These are phyloP conservation scores for Wickerhamomyces sp. DNA, from an alignment of 1,139 yeast species.

Conservation along the genomic window DNA sequence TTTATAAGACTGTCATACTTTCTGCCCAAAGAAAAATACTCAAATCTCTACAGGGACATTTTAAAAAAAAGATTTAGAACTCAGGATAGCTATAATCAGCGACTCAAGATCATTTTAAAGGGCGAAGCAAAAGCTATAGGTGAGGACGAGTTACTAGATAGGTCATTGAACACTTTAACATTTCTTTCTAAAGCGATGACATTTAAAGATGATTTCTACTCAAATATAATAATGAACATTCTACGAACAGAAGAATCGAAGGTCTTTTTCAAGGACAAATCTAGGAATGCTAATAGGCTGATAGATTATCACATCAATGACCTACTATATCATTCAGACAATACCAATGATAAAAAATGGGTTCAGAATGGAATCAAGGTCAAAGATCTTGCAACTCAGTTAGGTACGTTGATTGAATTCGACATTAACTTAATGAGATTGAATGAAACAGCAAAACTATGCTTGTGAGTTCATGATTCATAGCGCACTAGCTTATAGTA, in stretches of 20 bases:
- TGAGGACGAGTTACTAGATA: not conserved
- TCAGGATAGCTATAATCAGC: constrained; percentile 3
- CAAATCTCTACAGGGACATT: constrained; percentile 2
- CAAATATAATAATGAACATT: constrained; percentile 8
- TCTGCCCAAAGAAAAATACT: constrained; percentile 6
- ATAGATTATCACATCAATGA: not conserved
- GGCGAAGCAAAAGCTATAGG: not conserved
- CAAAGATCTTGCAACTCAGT: not conserved
- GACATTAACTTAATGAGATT: constrained; percentile 8
- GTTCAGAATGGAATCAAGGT: not conserved
- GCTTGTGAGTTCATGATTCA: constrained; percentile 4
- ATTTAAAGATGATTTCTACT: constrained; percentile 3
- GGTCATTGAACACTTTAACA: constrained; percentile 9
- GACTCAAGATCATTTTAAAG: constrained; percentile 2
- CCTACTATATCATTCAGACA: constrained; percentile 1
- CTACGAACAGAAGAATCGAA: constrained; percentile 10
- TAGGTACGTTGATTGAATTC: constrained; percentile 2
- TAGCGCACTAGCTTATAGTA: not conserved
- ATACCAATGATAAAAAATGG: not conserved
- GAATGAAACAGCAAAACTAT: constrained; percentile 10
- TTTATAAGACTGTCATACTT: constrained; percentile 2
- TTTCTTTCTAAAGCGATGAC: constrained; percentile 10
- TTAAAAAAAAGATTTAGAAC: constrained; percentile 5
- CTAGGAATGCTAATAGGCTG: constrained; percentile 1
- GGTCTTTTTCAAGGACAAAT: constrained; percentile 1